Conservation (phyloP, 2,329 filamentous ascomycete genomes). For the Teratosphaeria viscida region DNA sequence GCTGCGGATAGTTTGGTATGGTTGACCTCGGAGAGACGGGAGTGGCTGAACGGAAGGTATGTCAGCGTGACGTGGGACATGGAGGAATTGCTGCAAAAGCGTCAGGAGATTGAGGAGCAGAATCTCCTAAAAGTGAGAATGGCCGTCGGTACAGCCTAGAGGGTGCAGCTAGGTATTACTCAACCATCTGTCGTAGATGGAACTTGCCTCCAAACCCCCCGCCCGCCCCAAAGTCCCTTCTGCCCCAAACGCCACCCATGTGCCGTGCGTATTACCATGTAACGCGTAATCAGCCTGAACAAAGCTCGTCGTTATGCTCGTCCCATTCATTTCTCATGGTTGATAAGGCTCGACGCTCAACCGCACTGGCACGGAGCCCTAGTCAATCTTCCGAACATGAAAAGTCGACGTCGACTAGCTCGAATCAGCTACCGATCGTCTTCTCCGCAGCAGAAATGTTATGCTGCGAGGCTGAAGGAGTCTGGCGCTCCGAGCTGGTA, state of each 20-base stretch:
- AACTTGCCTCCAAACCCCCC: neutral
- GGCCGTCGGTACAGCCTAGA: neutral
- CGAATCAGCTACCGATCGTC: neutral
- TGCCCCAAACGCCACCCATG: neutral
- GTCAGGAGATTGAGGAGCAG: neutral
- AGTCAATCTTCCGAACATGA: neutral
- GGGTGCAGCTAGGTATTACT: neutral
- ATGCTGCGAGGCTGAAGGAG: neutral
- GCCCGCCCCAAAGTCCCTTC: neutral
- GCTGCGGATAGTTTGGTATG: slow-evolving; percentile 23
- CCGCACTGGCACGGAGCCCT: neutral
- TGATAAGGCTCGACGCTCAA: neutral
- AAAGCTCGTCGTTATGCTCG: neutral
- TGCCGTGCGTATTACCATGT: neutral
- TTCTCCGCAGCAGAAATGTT: neutral
- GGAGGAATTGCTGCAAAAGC: slow-evolving; percentile 20
- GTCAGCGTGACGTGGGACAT: slow-evolving; percentile 31
- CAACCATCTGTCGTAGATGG: neutral
- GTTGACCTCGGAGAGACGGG: slow-evolving; percentile 22
- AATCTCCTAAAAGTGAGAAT: neutral
- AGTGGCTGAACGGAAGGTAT: slow-evolving; percentile 30
- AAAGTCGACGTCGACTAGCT: neutral
- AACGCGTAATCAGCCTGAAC: neutral
- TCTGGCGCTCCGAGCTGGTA: neutral
- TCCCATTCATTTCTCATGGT: neutral